phyloP scores from a whole-genome alignment of 768 basidiomycete genomes.

The Tricholoma sp. region DNA sequence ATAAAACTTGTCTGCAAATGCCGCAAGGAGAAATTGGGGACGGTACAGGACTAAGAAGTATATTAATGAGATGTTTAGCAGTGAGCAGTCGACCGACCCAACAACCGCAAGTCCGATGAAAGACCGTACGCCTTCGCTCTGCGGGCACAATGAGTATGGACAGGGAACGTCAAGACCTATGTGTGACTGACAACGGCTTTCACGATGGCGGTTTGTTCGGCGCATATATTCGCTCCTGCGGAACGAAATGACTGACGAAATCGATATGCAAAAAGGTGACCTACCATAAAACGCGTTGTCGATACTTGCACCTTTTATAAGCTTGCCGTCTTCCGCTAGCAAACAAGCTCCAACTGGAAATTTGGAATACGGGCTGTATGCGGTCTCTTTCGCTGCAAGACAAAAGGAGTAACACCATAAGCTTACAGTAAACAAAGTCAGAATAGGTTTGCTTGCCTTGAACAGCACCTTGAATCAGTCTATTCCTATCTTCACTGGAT shows the following conservation, averaged over 20 bases:
- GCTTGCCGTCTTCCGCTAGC: constrained; percentile 57
- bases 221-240: constrained; percentile 85
- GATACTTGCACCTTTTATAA: constrained; percentile 85
- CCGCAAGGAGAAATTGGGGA: constrained; percentile 81
- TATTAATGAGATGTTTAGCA: background rate
- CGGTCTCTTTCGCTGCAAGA: constrained; percentile 66
- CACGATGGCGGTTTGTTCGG: constrained; percentile 89
- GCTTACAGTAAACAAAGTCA: background rate
- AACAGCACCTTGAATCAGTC: background rate
- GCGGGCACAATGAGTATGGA: background rate
- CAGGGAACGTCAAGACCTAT: background rate
- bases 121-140: constrained; percentile 75
- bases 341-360: constrained; percentile 92
- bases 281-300: constrained; percentile 92
- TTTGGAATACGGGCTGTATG: constrained; percentile 84
- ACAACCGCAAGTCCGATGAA: constrained; percentile 80
- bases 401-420: background rate
- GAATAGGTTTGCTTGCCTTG: background rate
- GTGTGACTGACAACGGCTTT: constrained; percentile 85
- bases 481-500: background rate
- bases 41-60: constrained; percentile 55
- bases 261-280: background rate
- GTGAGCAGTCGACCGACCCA: constrained; percentile 49
- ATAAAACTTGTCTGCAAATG: constrained; percentile 86
- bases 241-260: background rate